Evolutionary conservation across 2,329 filamentous ascomycete species (phyloP).

Genomic region (Pseudogymnoascus sp.): DNA sequence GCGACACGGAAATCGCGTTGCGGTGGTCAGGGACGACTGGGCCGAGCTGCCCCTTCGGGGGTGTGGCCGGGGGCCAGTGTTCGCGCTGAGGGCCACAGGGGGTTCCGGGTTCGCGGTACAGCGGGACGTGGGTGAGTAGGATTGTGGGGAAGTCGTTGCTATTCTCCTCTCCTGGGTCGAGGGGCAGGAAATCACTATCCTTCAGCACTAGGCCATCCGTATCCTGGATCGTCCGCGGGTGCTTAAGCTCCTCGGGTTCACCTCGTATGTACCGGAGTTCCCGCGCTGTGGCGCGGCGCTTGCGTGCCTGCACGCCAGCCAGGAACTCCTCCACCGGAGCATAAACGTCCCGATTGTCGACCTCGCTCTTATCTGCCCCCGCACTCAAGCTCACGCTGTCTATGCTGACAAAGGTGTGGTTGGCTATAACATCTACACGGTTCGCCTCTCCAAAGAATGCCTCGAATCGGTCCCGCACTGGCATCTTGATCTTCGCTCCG

Average conservation of each 20-base stretch:
- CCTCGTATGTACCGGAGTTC: conserved; percentile 60
- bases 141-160: conserved; percentile 72
- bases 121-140: conserved; percentile 81
- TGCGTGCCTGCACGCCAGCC: conserved; percentile 52
- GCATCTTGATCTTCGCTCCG: conserved; percentile 70
- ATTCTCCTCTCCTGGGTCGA: conserved; percentile 36
- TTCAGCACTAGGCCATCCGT: conserved; percentile 28
- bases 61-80: conserved; percentile 64
- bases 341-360: conserved; percentile 56
- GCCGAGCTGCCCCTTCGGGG: conserved; percentile 46
- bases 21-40: conserved; percentile 54
- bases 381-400: conserved; percentile 86
- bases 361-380: conserved; percentile 37
- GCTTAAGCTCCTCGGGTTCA: conserved; percentile 40
- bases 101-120: conserved; percentile 73
- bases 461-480: conserved; percentile 75
- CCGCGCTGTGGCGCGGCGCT: conserved; percentile 58
- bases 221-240: conserved; percentile 53
- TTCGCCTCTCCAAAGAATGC: conserved; percentile 89
- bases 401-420: conserved; percentile 90
- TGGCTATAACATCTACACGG: conserved; percentile 81
- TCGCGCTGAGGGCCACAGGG: conserved; percentile 84
- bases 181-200: conserved; percentile 31
- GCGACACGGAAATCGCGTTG: conserved; percentile 68
- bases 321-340: conserved; percentile 70